Conservation (phyloP, 208 protist genomes). For the Trypanosoma cruzi region DNA sequence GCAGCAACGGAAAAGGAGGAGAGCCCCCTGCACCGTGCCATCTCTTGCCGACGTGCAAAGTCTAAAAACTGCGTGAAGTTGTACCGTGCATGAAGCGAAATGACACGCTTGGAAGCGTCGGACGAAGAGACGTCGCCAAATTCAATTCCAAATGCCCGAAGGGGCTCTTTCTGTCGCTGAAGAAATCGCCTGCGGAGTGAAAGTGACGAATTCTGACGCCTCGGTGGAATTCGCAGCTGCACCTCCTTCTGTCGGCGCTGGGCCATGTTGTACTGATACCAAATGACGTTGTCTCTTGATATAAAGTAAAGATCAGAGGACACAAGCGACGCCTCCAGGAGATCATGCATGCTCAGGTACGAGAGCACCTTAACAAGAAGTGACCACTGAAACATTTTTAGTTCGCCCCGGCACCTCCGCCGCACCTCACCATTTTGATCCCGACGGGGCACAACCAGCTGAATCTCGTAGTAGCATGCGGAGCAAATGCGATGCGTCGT, state of each 20-base stretch:
- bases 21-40: constrained; percentile 76
- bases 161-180: not conserved
- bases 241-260: constrained; percentile 51
- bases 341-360: constrained; percentile 58
- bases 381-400: constrained; percentile 82
- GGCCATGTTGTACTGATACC: constrained; percentile 87
- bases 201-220: not conserved
- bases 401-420: constrained; percentile 76
- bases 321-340: constrained; percentile 56
- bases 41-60: constrained; percentile 74
- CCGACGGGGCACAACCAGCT: constrained; percentile 78
- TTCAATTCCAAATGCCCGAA: constrained; percentile 5
- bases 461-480: constrained; percentile 79
- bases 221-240: constrained; percentile 28
- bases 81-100: constrained; percentile 86
- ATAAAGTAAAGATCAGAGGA: constrained; percentile 91
- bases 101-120: constrained; percentile 75
- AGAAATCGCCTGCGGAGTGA: constrained; percentile 12
- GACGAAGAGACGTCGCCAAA: constrained; percentile 31
- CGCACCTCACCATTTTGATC: constrained; percentile 60
- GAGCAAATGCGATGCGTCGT: constrained; percentile 47
- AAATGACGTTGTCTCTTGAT: constrained; percentile 83
- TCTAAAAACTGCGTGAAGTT: constrained; percentile 91
- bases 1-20: constrained; percentile 73
- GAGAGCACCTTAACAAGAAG: constrained; percentile 78